These are phyloP conservation scores for Curvularia lunata DNA, from an alignment of 2,329 filamentous ascomycete genomes.

Conservation along the genomic window DNA sequence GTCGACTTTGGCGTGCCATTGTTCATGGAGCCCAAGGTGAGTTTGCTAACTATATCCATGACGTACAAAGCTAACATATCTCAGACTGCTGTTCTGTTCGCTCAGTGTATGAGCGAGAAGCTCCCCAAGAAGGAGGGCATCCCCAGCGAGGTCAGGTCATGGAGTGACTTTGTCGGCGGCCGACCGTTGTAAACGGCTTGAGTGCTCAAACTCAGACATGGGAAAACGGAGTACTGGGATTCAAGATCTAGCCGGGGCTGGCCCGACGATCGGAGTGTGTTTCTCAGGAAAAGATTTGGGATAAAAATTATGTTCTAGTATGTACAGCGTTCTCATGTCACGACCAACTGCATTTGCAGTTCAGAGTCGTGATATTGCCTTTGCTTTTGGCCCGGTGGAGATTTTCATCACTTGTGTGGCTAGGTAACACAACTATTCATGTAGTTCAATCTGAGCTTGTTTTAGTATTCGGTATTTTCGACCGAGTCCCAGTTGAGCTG, in stretches of 20 bases:
- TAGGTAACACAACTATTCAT: not conserved
- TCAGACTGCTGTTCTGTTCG: conserved; percentile 93
- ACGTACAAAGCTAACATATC: conserved; percentile 24
- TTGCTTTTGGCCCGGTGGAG: conserved; percentile 8
- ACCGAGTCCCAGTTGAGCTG: too few species aligned
- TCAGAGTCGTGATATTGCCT: conserved; percentile 9
- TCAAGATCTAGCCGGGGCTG: conserved; percentile 14
- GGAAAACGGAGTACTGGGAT: conserved; percentile 1
- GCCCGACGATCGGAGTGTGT: not conserved
- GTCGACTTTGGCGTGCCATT: conserved; percentile 97
- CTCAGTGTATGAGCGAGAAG: conserved; percentile 97
- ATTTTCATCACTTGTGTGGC: conserved; percentile 1
- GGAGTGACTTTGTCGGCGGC: conserved; percentile 89
- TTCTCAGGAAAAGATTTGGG: conserved; percentile 1
- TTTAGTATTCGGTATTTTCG: not conserved
- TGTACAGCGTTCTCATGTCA: conserved; percentile 22
- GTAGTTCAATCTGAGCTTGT: conserved; percentile 1
- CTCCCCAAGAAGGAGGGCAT: conserved; percentile 87
- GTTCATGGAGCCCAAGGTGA: conserved; percentile 97
- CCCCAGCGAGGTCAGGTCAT: conserved; percentile 86
- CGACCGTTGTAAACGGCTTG: conserved; percentile 37
- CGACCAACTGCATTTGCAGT: conserved; percentile 9
- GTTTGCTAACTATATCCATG: conserved; percentile 37
- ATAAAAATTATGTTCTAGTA: conserved; percentile 20
- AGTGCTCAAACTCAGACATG: not conserved